A percentile compares a stretch with the other conserved stretches of the same genome.
Conservation (phyloP, 2,329 filamentous ascomycete genomes). For the Trichophyton equinum region DNA sequence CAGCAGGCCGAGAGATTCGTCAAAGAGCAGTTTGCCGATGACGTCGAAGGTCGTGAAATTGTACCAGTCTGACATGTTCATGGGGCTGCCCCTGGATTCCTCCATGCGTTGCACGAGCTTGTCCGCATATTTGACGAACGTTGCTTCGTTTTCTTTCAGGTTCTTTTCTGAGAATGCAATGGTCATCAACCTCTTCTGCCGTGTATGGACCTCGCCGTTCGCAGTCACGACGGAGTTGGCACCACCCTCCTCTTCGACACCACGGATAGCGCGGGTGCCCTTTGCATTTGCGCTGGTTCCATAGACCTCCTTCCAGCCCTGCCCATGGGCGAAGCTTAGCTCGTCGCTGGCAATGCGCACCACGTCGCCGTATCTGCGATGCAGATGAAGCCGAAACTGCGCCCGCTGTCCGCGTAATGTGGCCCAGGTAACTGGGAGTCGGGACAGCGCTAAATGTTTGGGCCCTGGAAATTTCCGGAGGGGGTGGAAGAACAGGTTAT, state of each 20-base stretch:
- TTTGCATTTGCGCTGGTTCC: constrained; percentile 9
- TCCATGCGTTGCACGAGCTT: constrained; percentile 13
- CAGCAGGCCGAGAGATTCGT: constrained; percentile 15
- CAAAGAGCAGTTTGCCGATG: constrained; percentile 18
- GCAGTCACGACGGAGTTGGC: constrained; percentile 12
- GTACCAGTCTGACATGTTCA: constrained; percentile 15
- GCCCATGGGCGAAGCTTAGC: constrained; percentile 16
- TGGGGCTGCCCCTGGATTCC: constrained; percentile 1
- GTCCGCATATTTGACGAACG: constrained; percentile 20
- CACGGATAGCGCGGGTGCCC: constrained; percentile 5
- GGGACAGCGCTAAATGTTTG: constrained; percentile 11
- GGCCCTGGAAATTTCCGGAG: constrained; percentile 18
- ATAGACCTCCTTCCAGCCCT: constrained; percentile 22
- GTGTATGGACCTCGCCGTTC: constrained; percentile 17
- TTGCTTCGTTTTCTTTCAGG: constrained; percentile 27
- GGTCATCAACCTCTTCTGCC: constrained; percentile 23
- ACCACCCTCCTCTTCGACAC: constrained; percentile 7
- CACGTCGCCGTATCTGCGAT: constrained; percentile 20
- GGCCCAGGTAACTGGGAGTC: constrained; percentile 7
- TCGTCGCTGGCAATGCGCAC: constrained; percentile 22
- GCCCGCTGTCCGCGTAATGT: constrained; percentile 6
- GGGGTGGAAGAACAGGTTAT: constrained; percentile 18
- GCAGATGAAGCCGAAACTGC: constrained; percentile 13
- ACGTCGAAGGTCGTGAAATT: constrained; percentile 19
- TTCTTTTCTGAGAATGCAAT: constrained; percentile 35